Base-by-base conservation (phyloP, 305 asterid genomes). In the Galium porrigens region DNA sequence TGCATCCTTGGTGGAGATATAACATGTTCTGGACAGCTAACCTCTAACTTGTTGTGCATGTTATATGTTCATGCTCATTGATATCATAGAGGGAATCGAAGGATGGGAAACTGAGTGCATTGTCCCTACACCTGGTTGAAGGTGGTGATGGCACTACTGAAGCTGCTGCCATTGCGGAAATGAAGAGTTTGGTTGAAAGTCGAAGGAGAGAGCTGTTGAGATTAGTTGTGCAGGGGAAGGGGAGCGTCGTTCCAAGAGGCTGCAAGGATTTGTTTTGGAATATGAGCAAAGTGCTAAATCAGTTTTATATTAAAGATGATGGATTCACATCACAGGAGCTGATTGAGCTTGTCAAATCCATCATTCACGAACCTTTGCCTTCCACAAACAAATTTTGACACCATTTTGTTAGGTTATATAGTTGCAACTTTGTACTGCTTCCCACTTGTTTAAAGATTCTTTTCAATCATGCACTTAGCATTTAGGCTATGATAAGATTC, bases 181-280 rank as follows among this genome's bases (percentile, higher is more conserved):
- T 88, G 73, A 80, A 80, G 76, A 63, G 63, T 18, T 49, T 70
- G 73, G 80, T 83, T 25, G 75, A 72, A 14, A 65, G 69, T 51
- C 65, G 69, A 9, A 81, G 89, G 79, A 84, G 75, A 73, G 95
- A 86, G 61, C 72, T 91, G 37, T 76, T 84, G 77, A 72, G 82
- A 37, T 42, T 84, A 58, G 95, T 91, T 44, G 33, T 85, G 81
- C 81, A 79, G 58, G 68, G 72, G 29, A 69, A 85, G 68, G 75
- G 70, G 0, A 78, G 86, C 54, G 77, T 79, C 14, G 63, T 89
- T 48, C 96, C 97, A 61, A 82, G 76, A 72, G 73, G 81, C 44
- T 92, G 96, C 85, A 92, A 78, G 83, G 86, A 87, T 76, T 57
- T 89, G 56, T 87, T 87, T 57, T 85, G 96, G 95, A 84, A 84